phyloP scores from a whole-genome alignment of 2,329 filamentous ascomycete species.

The Colletotrichum liaoningense region DNA sequence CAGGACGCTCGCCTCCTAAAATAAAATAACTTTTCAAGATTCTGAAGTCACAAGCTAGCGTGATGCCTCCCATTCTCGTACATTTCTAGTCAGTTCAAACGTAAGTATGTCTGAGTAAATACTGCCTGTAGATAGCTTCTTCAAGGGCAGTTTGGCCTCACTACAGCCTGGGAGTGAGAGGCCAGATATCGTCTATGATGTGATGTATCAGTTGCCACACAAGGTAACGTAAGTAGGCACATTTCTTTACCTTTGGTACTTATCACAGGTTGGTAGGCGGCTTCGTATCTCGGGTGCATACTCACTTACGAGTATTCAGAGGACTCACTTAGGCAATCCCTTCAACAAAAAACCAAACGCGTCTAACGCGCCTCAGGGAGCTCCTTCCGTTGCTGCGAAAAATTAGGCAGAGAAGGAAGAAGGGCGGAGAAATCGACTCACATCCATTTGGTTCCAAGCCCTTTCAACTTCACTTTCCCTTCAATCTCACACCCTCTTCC shows the following conservation, averaged over 20 bases:
- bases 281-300: background rate
- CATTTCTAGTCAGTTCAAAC: too few relatives aligned
- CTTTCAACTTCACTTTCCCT: background rate
- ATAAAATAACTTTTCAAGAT: background rate
- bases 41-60: too few relatives aligned
- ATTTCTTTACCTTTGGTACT: too few relatives aligned
- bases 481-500: background rate
- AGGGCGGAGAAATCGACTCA: background rate
- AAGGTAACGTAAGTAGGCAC: too few relatives aligned
- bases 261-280: fast-evolving
- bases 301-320: background rate
- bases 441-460: background rate
- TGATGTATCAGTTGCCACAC: too few relatives aligned
- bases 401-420: background rate
- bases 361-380: too few relatives aligned
- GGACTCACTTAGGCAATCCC: background rate
- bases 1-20: background rate
- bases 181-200: fast-evolving
- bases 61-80: too few relatives aligned
- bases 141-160: too few relatives aligned
- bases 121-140: too few relatives aligned
- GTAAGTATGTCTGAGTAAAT: too few relatives aligned
- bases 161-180: too few relatives aligned
- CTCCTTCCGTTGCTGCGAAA: background rate
- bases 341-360: background rate